Percentiles rank a stretch among this genome's conserved stretches.
phyloP scores from a whole-genome alignment of 345 rosid species.

The Angophora floribunda region DNA sequence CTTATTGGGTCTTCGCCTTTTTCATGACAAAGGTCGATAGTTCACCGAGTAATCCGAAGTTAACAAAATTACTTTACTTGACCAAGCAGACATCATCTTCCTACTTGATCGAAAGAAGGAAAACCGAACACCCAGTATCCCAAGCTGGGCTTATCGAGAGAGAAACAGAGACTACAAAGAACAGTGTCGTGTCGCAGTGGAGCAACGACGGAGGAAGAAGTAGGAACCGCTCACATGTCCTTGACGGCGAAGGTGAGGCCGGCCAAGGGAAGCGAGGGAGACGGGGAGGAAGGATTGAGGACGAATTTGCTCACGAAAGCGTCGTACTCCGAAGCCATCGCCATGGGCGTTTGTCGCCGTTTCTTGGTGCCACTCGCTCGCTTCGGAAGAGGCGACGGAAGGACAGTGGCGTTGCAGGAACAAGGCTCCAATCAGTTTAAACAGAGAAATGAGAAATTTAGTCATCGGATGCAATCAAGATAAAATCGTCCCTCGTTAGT shows the following conservation, averaged over 20 bases:
- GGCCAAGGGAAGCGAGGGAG: constrained; percentile 37
- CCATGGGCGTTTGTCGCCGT: constrained; percentile 1
- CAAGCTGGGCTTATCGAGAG: neutral
- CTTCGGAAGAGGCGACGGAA: neutral
- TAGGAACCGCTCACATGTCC: constrained; percentile 50
- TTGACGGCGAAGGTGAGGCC: constrained; percentile 77
- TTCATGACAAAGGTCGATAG: neutral
- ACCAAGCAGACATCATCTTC: neutral
- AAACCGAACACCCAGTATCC: neutral
- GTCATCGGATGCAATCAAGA: neutral
- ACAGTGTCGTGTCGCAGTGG: neutral
- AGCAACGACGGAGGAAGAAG: neutral
- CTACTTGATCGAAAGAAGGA: neutral
- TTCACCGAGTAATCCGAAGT: neutral
- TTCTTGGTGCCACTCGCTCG: neutral
- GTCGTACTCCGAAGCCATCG: constrained; percentile 44
- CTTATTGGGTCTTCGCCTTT: neutral
- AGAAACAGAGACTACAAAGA: neutral
- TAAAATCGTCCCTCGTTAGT: neutral
- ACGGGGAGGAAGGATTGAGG: constrained; percentile 33
- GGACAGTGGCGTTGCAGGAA: neutral
- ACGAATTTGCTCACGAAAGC: constrained; percentile 77
- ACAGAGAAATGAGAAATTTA: neutral
- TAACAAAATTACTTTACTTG: neutral
- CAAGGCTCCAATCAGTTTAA: neutral